phyloP scores from a whole-genome alignment of 495 filamentous ascomycete genomes.

The Tuber melanosporum region DNA sequence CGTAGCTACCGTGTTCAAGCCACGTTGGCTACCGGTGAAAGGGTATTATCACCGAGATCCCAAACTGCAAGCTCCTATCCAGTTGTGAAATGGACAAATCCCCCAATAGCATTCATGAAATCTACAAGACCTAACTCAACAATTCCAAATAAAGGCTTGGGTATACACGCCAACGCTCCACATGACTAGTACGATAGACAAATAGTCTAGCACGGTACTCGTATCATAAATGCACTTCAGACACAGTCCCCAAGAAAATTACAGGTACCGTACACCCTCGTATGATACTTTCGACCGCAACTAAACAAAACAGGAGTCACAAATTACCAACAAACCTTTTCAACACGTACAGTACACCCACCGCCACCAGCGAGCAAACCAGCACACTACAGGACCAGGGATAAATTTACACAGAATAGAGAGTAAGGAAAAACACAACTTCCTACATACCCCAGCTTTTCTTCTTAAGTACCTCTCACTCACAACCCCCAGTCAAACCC shows the following conservation, averaged over 20 bases:
- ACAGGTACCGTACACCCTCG: too few relatives aligned
- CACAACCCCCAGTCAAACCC: conserved; percentile 35
- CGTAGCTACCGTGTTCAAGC: background rate
- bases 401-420: background rate
- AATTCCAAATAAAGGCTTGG: background rate
- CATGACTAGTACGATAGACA: background rate
- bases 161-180: background rate
- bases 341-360: background rate
- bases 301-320: background rate
- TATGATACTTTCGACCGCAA: background rate
- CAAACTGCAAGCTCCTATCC: background rate
- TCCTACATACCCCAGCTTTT: background rate
- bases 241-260: background rate
- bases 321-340: background rate
- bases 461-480: background rate
- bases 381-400: background rate
- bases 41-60: background rate
- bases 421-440: background rate
- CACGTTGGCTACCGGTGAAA: background rate
- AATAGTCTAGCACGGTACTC: background rate
- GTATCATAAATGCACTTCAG: background rate
- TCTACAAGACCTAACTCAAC: background rate
- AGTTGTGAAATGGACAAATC: background rate
- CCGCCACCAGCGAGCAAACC: background rate
- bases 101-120: background rate